Evolutionary conservation across 1,284 basidiomycete species (phyloP), one percentile per base, ranked within the genome.

Genomic region (Gymnopus androsaceus): DNA sequence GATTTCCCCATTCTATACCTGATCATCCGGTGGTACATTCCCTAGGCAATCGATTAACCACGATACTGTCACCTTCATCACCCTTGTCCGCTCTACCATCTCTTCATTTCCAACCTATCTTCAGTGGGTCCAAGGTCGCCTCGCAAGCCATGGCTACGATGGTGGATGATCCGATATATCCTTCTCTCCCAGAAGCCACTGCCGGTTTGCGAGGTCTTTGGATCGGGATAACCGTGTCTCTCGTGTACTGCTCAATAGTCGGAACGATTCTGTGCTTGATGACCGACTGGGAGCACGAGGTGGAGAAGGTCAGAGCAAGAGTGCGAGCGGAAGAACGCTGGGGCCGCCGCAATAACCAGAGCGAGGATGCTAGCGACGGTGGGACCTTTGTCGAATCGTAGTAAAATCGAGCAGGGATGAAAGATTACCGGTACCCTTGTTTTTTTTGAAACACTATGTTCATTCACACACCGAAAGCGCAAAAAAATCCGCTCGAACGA

Each of bases 211-310:
- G 76, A 33, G 87, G 87, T 2, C 70, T 90, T 3, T 90, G 88
- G 87, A 73, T 82, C 55, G 88, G 88, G 21, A 69, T 88, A 19
- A 87, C 84, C 0, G 64, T 84, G 7, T 81, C 84, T 3, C 75
- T 88, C 52, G 65, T 83, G 5, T 87, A 82, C 65, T 75, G 74
- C 51, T 71, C 82, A 0, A 63, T 75, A 1, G 51, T 81, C 2
- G 82, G 82, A 4, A 76, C 79, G 1, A 74, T 73, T 61, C 61
- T 89, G 4, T 82, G 76, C 56, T 17, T 85, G 28, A 65, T 65
- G 21, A 80, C 84, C n/a, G 77, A 89, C 67, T 89, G 88, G 87
- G 64, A 81, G 7, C 68, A 67, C 40, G 84, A 89, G 66, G 83
- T 86, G 7, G 63, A 74, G 59, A 88, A 85, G 65, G 84, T 83